These are phyloP conservation scores for Blastobotrys capitulatus DNA, from an alignment of 1,139 yeast genomes.

Conservation along the genomic window DNA sequence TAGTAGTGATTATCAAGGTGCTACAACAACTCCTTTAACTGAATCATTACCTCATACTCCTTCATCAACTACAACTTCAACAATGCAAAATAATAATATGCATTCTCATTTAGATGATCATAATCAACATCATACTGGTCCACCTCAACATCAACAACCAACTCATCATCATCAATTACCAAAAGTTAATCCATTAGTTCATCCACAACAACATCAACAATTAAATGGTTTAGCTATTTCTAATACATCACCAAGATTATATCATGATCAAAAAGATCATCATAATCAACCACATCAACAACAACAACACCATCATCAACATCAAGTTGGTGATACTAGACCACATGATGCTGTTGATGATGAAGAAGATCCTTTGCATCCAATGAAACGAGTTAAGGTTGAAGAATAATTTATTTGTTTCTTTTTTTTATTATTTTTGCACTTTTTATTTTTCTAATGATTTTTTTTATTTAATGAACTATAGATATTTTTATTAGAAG, in stretches of 20 bases:
- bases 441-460: not conserved
- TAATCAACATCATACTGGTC: not conserved
- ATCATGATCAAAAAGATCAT: conserved; percentile 3
- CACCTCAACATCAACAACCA: not conserved
- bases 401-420: not conserved
- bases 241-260: conserved; percentile 11
- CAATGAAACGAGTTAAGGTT: conserved; percentile 10
- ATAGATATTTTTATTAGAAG: not conserved
- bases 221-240: conserved; percentile 15
- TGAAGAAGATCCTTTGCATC: conserved; percentile 5
- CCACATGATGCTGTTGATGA: not conserved
- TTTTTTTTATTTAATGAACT: not conserved
- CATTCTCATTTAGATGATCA: not conserved
- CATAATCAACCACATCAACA: no score
- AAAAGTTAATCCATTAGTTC: not conserved
- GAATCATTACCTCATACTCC: conserved; percentile 23
- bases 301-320: not conserved
- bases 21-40: conserved; percentile 22
- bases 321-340: not conserved
- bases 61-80: conserved; percentile 7
- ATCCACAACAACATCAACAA: conserved; percentile 3
- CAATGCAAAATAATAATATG: conserved; percentile 1
- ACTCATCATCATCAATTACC: not conserved
- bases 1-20: conserved; percentile 4
- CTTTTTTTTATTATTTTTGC: not conserved